A percentile compares a stretch with the other conserved stretches of the same genome.
These are phyloP conservation scores for Austropuccinia psidii DNA, from an alignment of 1,284 basidiomycete species.

Conservation along the genomic window DNA sequence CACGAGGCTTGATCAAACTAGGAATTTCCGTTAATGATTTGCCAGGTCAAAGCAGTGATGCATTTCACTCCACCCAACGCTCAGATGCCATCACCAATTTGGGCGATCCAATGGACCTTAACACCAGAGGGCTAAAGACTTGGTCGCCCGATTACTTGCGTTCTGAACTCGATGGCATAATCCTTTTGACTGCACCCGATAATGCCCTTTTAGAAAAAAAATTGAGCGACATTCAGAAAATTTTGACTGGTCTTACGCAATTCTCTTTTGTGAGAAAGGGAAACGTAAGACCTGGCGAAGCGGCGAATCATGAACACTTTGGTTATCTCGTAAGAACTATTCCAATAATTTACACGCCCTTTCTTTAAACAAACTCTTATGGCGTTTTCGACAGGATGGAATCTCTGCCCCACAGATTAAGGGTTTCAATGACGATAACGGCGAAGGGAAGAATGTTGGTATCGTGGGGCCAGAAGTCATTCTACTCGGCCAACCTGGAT, in stretches of 20 bases:
- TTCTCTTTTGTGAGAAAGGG: background rate
- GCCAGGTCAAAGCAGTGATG: background rate
- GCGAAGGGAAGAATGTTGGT: background rate
- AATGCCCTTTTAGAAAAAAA: background rate
- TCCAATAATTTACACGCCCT: background rate
- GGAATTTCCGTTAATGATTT: background rate
- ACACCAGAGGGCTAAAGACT: background rate
- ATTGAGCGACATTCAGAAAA: background rate
- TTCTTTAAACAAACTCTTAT: background rate
- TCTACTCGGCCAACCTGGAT: background rate
- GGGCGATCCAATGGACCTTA: background rate
- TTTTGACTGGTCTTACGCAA: background rate
- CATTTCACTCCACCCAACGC: background rate
- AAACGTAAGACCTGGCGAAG: constrained; percentile 6
- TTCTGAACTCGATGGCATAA: background rate
- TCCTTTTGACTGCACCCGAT: background rate
- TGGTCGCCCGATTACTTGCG: background rate
- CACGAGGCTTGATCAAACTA: background rate
- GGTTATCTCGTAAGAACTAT: background rate
- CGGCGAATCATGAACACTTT: constrained; percentile 8
- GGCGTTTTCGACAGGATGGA: constrained; percentile 3
- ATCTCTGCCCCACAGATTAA: background rate
- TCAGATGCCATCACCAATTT: background rate
- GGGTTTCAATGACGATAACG: background rate
- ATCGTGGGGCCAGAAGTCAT: background rate